Evolutionary conservation across 2,329 filamentous ascomycete species (phyloP).

Genomic region (Dactylonectria macrodidyma): DNA sequence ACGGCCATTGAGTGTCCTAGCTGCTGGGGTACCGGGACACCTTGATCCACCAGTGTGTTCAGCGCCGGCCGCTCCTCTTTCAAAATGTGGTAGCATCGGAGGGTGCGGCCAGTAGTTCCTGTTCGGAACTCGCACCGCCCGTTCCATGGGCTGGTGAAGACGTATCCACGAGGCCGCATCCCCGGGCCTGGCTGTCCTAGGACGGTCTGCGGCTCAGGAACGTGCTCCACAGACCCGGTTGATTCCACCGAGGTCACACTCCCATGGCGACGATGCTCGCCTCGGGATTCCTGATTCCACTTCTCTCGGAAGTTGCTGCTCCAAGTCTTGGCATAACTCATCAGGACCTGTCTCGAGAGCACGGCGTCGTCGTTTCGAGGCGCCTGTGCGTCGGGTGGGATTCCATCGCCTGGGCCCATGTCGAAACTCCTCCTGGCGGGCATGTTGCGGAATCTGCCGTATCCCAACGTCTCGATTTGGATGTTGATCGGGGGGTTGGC

Average conservation of each 20-base stretch:
- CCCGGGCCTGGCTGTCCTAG: conserved; percentile 59
- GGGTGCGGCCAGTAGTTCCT: conserved; percentile 79
- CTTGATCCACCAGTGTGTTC: conserved; percentile 62
- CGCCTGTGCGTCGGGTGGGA: conserved; percentile 22
- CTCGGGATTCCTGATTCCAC: conserved; percentile 54
- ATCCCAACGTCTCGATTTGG: conserved; percentile 68
- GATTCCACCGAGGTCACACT: conserved; percentile 53
- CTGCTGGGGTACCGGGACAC: conserved; percentile 48
- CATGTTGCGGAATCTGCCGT: conserved; percentile 70
- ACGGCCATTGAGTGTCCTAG: conserved; percentile 57
- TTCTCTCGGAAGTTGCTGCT: conserved; percentile 62
- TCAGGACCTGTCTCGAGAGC: conserved; percentile 70
- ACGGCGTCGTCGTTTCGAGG: conserved; percentile 48
- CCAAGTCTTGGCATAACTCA: conserved; percentile 69
- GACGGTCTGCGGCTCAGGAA: conserved; percentile 50
- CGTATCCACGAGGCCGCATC: conserved; percentile 76
- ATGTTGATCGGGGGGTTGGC: conserved; percentile 64
- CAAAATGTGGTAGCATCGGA: conserved; percentile 83
- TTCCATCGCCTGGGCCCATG: conserved; percentile 37
- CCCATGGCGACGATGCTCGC: conserved; percentile 47
- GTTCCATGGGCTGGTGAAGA: conserved; percentile 89
- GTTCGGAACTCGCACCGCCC: conserved; percentile 89
- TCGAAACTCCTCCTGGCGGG: conserved; percentile 58
- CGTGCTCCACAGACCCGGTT: conserved; percentile 50
- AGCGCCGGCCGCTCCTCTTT: conserved; percentile 58